Evolutionary conservation across 495 filamentous ascomycete genomes (phyloP).

Genomic region (Aspergillus olivimuriae): DNA sequence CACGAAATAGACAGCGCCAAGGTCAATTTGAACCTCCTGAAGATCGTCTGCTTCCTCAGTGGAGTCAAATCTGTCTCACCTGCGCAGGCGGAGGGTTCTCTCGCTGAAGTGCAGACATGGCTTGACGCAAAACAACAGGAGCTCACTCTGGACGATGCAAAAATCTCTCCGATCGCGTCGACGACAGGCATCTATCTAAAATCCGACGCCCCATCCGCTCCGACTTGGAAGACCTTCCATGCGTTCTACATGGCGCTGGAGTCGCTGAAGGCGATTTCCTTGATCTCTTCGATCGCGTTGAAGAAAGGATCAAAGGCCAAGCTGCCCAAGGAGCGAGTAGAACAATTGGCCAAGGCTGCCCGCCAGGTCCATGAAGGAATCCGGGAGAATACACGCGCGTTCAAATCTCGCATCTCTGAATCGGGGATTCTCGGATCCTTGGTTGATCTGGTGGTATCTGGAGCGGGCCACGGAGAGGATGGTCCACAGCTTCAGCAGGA

Average conservation of each 20-base stretch:
- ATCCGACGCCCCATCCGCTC: constrained; percentile 22
- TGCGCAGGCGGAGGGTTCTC: constrained; percentile 25
- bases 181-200: constrained; percentile 21
- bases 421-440: constrained; percentile 32
- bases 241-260: constrained; percentile 30
- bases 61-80: constrained; percentile 29
- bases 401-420: constrained; percentile 32
- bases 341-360: constrained; percentile 19
- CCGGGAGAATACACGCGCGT: constrained; percentile 26
- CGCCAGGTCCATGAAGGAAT: constrained; percentile 28
- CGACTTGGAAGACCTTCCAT: constrained; percentile 40
- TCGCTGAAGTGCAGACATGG: constrained; percentile 31
- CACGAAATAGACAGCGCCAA: constrained; percentile 27
- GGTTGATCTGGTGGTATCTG: constrained; percentile 29
- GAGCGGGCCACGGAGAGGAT: constrained; percentile 19
- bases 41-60: constrained; percentile 27
- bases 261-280: constrained; percentile 32
- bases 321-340: constrained; percentile 29
- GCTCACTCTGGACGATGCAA: constrained; percentile 16
- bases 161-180: constrained; percentile 18
- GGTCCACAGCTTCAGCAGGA: constrained; percentile 24
- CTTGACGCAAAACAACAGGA: constrained; percentile 21
- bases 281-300: constrained; percentile 21
- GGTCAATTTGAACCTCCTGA: constrained; percentile 29
- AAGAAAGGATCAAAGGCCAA: constrained; percentile 31